Base-by-base conservation (phyloP, 805 yeast species). In the Candida arabinofermentans region DNA sequence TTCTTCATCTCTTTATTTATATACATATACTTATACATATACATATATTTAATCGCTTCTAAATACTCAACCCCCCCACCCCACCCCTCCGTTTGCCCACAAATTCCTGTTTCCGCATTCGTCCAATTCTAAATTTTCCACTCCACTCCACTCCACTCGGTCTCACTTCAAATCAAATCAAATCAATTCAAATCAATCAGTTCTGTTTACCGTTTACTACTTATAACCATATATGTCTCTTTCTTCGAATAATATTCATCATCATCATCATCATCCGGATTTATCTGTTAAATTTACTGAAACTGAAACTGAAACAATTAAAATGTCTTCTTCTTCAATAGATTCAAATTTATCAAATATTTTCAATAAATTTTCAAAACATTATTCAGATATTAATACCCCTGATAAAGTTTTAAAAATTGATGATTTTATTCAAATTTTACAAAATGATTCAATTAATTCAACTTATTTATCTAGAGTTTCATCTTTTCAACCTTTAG, bases 401-500 rank as follows among this genome's bases (percentile, higher is more conserved):
- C 53, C 51, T 18, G 62, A 58, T 22, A 58, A 61, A 37, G 62
- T 55, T 34, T 54, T 71, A 43, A 61, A 61, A 36, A 59, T 59
- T 37, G 64, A 61, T 36, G 75, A 72, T 50, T 74, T 74, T 42
- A 57, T 70, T 21, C 27, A 33, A 46, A 60, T 29, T 68, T 77
- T 19, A 54, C 74, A 26, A 59, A 64, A 10, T 74, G 74, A 14
- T n/a, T 21, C 32, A 29, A 29, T 21, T 9, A 22, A 21, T 13
- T 33, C 35, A 10, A n/a, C 24, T 8, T 33, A 33, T 12, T n/a
- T 33, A 12, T 50, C 63, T 2, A 47, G 55, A 17, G 49, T 55
- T 2, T 46, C 61, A 5, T 44, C 62, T 4, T 55, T 58, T 21
- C 71, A 81, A 39, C 72, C 80, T 13, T 66, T 76, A 10, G 71